These are phyloP conservation scores for Phaeosphaeriaceae sp. DNA, from an alignment of 2,329 filamentous ascomycete genomes.

Conservation along the genomic window DNA sequence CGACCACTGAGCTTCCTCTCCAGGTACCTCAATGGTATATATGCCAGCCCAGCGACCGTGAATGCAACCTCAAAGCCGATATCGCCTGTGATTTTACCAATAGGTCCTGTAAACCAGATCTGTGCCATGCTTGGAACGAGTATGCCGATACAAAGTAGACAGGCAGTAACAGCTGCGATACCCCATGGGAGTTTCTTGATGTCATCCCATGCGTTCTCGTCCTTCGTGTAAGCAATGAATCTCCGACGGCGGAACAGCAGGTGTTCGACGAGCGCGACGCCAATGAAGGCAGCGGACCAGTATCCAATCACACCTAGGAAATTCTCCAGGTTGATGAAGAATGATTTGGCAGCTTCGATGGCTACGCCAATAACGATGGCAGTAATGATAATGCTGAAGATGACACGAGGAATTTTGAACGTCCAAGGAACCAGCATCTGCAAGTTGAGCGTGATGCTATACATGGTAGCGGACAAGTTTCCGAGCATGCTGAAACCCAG, in stretches of 20 bases:
- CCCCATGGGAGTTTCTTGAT: constrained; percentile 51
- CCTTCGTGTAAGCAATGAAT: constrained; percentile 45
- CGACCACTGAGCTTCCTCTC: constrained; percentile 44
- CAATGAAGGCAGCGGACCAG: constrained; percentile 46
- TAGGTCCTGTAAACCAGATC: constrained; percentile 68
- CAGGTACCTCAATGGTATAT: constrained; percentile 52
- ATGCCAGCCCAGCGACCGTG: constrained; percentile 55
- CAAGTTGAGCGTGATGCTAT: constrained; percentile 70
- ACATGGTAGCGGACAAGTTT: constrained; percentile 67
- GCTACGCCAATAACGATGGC: constrained; percentile 67
- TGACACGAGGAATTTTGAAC: constrained; percentile 63
- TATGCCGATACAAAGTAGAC: constrained; percentile 52
- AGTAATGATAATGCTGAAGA: constrained; percentile 66
- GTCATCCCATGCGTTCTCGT: constrained; percentile 51
- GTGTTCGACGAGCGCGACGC: constrained; percentile 47
- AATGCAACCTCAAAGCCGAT: constrained; percentile 73
- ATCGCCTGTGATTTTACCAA: constrained; percentile 67
- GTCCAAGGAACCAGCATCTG: constrained; percentile 68
- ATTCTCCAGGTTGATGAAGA: constrained; percentile 63
- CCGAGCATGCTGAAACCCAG: constrained; percentile 63
- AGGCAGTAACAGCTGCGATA: constrained; percentile 50
- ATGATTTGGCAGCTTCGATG: constrained; percentile 63
- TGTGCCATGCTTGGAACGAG: constrained; percentile 68
- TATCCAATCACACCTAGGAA: constrained; percentile 47
- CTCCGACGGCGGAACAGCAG: constrained; percentile 46